Evolutionary conservation across 1,139 yeast species (phyloP).

Genomic region (Zhuliangozyma parablackwelliae): DNA sequence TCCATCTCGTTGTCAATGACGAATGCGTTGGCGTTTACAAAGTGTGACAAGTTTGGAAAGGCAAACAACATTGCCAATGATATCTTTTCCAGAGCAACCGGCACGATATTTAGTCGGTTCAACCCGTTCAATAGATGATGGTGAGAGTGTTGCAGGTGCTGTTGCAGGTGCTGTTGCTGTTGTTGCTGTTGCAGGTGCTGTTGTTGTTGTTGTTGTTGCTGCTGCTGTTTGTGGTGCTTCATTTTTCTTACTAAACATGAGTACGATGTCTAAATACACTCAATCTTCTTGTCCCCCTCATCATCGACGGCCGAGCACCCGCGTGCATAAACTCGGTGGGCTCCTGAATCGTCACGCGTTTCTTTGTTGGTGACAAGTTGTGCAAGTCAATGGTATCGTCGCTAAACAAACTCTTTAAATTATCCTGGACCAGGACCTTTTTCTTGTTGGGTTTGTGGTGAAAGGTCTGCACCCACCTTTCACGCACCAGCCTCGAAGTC

Average conservation of each 20-base stretch:
- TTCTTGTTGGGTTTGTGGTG: too few species aligned
- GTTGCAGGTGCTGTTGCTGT: too few species aligned
- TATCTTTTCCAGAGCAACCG: constrained; percentile 48
- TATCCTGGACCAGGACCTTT: too few species aligned
- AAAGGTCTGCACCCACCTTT: too few species aligned
- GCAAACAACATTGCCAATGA: constrained; percentile 55
- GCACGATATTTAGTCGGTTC: constrained; percentile 43
- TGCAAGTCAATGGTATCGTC: neutral
- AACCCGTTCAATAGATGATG: constrained; percentile 33
- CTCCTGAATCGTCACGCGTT: constrained; percentile 9
- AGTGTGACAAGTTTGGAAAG: constrained; percentile 85
- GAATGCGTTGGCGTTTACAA: constrained; percentile 84
- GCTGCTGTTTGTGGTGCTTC: neutral
- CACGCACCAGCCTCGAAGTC: too few species aligned
- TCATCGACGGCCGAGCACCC: too few species aligned
- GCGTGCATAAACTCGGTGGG: neutral
- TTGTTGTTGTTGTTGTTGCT: neutral
- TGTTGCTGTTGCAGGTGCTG: too few species aligned
- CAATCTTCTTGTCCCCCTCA: constrained; percentile 2
- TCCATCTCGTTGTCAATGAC: constrained; percentile 71
- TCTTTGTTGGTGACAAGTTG: constrained; percentile 2
- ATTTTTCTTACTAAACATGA: neutral
- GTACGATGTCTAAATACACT: constrained; percentile 7
- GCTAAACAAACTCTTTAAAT: too few species aligned
- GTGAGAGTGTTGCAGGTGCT: too few species aligned